These are phyloP conservation scores for Mitragyna speciosa DNA, from an alignment of 257 asterid species.

Conservation along the genomic window DNA sequence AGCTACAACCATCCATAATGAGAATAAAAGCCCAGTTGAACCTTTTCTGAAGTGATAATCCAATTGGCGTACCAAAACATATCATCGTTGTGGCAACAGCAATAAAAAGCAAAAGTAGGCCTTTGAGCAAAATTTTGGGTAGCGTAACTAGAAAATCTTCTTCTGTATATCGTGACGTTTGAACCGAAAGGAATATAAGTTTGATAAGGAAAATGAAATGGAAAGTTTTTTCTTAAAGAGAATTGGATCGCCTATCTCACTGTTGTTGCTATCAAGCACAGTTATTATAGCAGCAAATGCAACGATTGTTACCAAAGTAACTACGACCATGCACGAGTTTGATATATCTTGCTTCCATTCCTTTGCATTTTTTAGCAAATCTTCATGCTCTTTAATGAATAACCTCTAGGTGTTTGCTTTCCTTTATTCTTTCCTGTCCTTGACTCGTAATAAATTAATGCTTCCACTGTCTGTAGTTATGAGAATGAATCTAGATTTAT, in stretches of 20 bases:
- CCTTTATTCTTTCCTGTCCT: background rate
- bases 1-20: background rate
- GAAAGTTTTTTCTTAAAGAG: background rate
- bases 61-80: background rate
- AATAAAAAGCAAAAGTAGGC: background rate
- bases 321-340: slow-evolving; percentile 15
- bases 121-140: background rate
- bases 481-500: too few species aligned
- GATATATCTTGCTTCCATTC: slow-evolving; percentile 16
- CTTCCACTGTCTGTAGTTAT: background rate
- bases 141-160: slow-evolving; percentile 2
- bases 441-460: background rate
- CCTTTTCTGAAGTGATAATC: background rate
- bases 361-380: background rate
- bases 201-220: background rate
- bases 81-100: slow-evolving; percentile 10
- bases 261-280: background rate
- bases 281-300: slow-evolving; percentile 13
- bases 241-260: background rate
- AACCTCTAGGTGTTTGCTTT: background rate
- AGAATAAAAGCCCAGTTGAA: background rate
- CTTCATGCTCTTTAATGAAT: background rate
- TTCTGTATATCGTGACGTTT: background rate
- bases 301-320: background rate
- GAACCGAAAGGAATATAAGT: slow-evolving; percentile 10